Conservation (phyloP, 306 rosid genomes). For the Herpetospermum pedunculosum region DNA sequence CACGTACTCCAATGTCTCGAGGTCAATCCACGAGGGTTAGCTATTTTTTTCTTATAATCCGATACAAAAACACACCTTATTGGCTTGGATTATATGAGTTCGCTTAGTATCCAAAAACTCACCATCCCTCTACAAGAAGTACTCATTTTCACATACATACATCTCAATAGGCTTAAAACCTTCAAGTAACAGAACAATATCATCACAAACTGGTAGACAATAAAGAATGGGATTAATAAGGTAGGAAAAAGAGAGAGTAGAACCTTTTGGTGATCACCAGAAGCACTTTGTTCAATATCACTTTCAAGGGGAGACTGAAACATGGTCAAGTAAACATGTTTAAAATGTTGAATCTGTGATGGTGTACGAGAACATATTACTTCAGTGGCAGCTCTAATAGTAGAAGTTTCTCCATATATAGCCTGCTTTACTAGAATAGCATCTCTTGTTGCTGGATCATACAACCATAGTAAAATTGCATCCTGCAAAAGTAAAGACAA, state of each 20-base stretch:
- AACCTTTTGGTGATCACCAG: constrained; percentile 65
- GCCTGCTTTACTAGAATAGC: constrained; percentile 38
- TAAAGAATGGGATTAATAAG: neutral
- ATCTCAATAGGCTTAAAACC: neutral
- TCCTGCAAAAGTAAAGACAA: too few species aligned
- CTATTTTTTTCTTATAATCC: neutral
- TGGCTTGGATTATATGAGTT: neutral
- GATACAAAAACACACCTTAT: too few species aligned
- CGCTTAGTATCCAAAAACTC: neutral
- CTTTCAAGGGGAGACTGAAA: constrained; percentile 38
- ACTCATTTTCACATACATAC: neutral
- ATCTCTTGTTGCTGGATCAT: constrained; percentile 67
- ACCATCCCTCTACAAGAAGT: neutral
- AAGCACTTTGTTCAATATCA: constrained; percentile 39
- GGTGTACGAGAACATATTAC: constrained; percentile 67
- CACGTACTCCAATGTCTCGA: neutral
- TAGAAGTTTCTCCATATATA: constrained; percentile 10
- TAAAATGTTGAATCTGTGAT: constrained; percentile 64
- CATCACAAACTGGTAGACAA: neutral
- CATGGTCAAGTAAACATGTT: constrained; percentile 40
- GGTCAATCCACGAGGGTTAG: neutral
- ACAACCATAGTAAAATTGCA: constrained; percentile 66
- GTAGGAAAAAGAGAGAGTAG: constrained; percentile 1
- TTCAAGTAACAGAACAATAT: neutral
- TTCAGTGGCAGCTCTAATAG: constrained; percentile 60